A percentile compares a stretch with the other conserved stretches of the same genome.
These are phyloP conservation scores for Globisporangium takayamanum DNA, from an alignment of 352 stramenopile species.

Conservation along the genomic window DNA sequence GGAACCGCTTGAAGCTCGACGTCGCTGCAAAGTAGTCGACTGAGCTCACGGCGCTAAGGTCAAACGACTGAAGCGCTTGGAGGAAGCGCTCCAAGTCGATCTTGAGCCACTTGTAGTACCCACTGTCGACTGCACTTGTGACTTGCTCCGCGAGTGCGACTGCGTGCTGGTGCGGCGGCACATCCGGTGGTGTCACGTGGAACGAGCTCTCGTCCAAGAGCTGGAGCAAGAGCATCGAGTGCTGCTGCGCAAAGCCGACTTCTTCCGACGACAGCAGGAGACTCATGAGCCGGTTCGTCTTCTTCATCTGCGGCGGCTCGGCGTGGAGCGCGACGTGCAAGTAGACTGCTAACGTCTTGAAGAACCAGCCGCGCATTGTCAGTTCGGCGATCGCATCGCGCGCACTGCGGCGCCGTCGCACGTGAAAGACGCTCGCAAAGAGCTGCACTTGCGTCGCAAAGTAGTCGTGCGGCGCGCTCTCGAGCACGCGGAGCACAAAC, in stretches of 20 bases:
- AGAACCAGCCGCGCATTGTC: slow-evolving; percentile 81
- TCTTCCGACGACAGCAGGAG: slow-evolving; percentile 38
- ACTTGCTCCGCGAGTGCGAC: slow-evolving; percentile 62
- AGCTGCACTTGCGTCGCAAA: slow-evolving; percentile 64
- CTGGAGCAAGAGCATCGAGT: slow-evolving; percentile 64
- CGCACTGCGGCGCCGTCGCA: slow-evolving; percentile 30
- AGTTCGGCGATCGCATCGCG: slow-evolving; percentile 43
- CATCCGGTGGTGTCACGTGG: slow-evolving; percentile 44
- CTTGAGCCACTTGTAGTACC: slow-evolving; percentile 77
- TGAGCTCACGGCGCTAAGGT: slow-evolving; percentile 37
- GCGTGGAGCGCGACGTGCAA: slow-evolving; percentile 67
- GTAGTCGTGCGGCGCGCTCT: slow-evolving; percentile 56
- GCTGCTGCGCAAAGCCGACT: slow-evolving; percentile 28
- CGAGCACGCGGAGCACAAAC: slow-evolving; percentile 41
- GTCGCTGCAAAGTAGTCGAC: slow-evolving; percentile 30
- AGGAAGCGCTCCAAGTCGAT: slow-evolving; percentile 77
- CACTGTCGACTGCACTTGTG: slow-evolving; percentile 44
- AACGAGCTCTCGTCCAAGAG: slow-evolving; percentile 63
- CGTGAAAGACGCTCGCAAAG: slow-evolving; percentile 41
- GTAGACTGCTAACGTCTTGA: slow-evolving; percentile 73
- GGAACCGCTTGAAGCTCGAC: slow-evolving; percentile 46
- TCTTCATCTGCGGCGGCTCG: slow-evolving; percentile 64
- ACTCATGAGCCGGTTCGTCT: slow-evolving; percentile 55
- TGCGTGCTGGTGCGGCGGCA: slow-evolving; percentile 65
- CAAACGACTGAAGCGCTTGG: slow-evolving; percentile 46